phyloP scores from a whole-genome alignment of 257 asterid species.

The Salvia miltiorrhiza region DNA sequence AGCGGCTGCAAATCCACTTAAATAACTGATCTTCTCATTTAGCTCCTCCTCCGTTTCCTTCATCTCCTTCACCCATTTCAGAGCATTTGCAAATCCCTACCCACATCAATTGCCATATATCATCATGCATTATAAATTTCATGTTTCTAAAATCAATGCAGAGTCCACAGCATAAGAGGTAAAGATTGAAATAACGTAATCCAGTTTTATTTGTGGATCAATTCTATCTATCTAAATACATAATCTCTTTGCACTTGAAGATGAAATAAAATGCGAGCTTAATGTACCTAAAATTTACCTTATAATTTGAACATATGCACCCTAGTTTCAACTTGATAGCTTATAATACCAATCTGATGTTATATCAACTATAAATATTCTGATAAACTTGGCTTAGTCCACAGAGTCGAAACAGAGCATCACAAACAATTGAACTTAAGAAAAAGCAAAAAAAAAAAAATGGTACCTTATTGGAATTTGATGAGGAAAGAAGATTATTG shows the following conservation, averaged over 20 bases:
- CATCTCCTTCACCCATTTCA: slow-evolving; percentile 88
- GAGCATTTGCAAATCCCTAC: slow-evolving; percentile 81
- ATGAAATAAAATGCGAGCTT: no score
- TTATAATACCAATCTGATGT: background rate
- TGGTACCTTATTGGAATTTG: slow-evolving; percentile 61
- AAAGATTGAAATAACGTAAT: background rate
- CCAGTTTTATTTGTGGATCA: no score
- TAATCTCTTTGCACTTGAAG: background rate
- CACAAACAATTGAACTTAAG: background rate
- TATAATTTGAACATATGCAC: background rate
- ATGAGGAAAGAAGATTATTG: slow-evolving; percentile 30
- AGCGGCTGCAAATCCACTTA: slow-evolving; percentile 58
- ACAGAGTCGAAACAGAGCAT: background rate
- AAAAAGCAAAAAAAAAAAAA: background rate
- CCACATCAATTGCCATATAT: background rate
- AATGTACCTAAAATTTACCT: no score
- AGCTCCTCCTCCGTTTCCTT: slow-evolving; percentile 70
- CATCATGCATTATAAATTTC: no score
- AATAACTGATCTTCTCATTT: slow-evolving; percentile 53
- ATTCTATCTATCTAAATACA: no score
- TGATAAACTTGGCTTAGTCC: background rate
- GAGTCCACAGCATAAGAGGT: no score
- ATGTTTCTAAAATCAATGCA: no score
- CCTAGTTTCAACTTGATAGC: background rate
- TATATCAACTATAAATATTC: background rate